Evolutionary conservation across 345 rosid genomes (phyloP).

Genomic region (Rhodamnia rubescens): DNA sequence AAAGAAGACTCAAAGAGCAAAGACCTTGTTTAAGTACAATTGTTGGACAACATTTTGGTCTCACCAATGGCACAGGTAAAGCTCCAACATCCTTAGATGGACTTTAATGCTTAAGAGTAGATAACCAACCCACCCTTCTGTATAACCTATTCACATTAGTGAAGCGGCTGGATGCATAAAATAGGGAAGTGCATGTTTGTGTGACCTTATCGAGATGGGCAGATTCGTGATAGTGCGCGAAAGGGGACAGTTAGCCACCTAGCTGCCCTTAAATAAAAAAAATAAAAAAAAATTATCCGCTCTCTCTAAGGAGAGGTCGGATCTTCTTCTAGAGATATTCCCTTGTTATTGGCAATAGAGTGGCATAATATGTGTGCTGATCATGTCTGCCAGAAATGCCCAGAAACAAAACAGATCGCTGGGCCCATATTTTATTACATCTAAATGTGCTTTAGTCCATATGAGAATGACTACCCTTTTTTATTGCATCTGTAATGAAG

Average conservation of each 20-base stretch:
- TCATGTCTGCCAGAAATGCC: not conserved
- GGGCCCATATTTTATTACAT: not conserved
- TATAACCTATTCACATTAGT: too few relatives aligned
- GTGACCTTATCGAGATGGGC: too few relatives aligned
- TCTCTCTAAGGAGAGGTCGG: too few relatives aligned
- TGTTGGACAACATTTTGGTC: conserved; percentile 14
- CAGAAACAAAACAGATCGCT: not conserved
- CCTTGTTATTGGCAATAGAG: not conserved
- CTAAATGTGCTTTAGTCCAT: not conserved
- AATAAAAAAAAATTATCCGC: too few relatives aligned
- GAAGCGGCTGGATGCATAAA: too few relatives aligned
- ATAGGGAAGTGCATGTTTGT: too few relatives aligned
- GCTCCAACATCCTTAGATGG: not conserved
- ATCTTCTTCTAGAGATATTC: not conserved
- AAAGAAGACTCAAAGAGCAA: conserved; percentile 55
- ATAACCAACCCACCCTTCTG: too few relatives aligned
- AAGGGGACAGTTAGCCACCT: too few relatives aligned
- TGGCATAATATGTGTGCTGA: not conserved
- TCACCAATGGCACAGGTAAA: conserved; percentile 21
- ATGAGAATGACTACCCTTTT: not conserved
- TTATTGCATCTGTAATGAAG: not conserved
- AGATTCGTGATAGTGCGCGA: too few relatives aligned
- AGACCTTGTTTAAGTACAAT: conserved; percentile 65
- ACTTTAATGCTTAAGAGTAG: not conserved
- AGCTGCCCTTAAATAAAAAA: too few relatives aligned